A percentile compares a stretch with the other conserved stretches of the same genome.
Evolutionary conservation across 352 stramenopile species (phyloP).

Genomic region (Phytophthora hybrid): DNA sequence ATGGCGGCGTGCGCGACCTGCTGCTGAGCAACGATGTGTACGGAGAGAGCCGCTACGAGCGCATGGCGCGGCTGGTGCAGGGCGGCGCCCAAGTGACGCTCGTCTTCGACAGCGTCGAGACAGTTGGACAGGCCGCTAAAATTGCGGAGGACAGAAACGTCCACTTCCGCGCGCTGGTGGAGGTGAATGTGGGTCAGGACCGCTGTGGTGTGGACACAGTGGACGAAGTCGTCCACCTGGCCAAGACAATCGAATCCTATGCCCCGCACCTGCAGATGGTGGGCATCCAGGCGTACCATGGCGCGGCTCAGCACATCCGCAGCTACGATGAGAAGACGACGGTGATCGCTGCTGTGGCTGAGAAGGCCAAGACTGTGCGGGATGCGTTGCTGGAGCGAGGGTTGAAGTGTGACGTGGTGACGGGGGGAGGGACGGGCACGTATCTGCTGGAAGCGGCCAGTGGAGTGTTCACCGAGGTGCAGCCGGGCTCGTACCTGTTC

Average conservation of each 20-base stretch:
- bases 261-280: constrained; percentile 43
- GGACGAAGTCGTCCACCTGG: constrained; percentile 55
- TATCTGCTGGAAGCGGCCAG: constrained; percentile 68
- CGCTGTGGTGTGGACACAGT: constrained; percentile 72
- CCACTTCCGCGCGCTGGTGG: constrained; percentile 65
- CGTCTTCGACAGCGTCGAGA: constrained; percentile 63
- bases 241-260: constrained; percentile 37
- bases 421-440: constrained; percentile 74
- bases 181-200: constrained; percentile 81
- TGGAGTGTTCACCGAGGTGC: constrained; percentile 78
- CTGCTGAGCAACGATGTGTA: constrained; percentile 80
- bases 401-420: constrained; percentile 69
- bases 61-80: constrained; percentile 54
- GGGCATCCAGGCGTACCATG: constrained; percentile 82
- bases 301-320: constrained; percentile 78
- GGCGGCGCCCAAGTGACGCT: constrained; percentile 60
- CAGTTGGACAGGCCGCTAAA: constrained; percentile 49
- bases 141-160: constrained; percentile 37
- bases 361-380: constrained; percentile 51
- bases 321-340: constrained; percentile 55
- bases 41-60: constrained; percentile 49
- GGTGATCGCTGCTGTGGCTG: constrained; percentile 50
- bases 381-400: constrained; percentile 43
- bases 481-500: constrained; percentile 83
- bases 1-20: constrained; percentile 59